Evolutionary conservation across 208 protist genomes (phyloP), one percentile per base, ranked within the genome.

Genomic region (Trypanosoma conorhini): DNA sequence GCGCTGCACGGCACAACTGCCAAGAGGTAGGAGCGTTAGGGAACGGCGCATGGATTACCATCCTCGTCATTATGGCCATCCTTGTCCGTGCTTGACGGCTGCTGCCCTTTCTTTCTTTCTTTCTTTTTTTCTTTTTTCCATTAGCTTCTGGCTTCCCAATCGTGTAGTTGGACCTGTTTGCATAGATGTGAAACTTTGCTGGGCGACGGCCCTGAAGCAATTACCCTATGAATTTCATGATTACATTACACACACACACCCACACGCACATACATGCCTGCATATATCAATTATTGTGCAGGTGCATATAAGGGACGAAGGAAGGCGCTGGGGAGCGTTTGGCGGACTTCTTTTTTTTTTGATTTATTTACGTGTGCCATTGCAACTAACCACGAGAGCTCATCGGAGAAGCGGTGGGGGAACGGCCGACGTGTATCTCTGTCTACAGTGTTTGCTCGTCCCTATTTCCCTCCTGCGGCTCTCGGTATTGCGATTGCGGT

Each of bases 211-310:
- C 9, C 10, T 30, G 51, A 31, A 56, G 57, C 57, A 62, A 26
- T 26, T 5, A 62, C 3, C 8, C 30, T 24, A 62, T n/a, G 46
- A 26, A 40, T 62, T 35, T n/a, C n/a, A 35, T 31, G 33, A 56
- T 56, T 12, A 56, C 21, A 46, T 46, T 56, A 17, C 51, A 56
- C n/a, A 26, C 28, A 26, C n/a, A 56, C 46, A 62, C 3, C 33
- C 46, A 40, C n/a, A 42, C n/a, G n/a, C n/a, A n/a, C n/a, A 26
- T 56, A 26, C n/a, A 56, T 62, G 46, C 3, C 33, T 62, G 22
- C n/a, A 42, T 62, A 40, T 44, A 62, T 62, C 22, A 42, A 44
- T 2, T 60, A 33, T 60, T 60, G 10, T 60, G 28, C 21, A 60
- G 28, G 31, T 60, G 55, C n/a, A 35, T 38, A 52, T 4, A 26